These are phyloP conservation scores for Colletotrichum tamarilloi DNA, from an alignment of 2,329 filamentous ascomycete genomes.

Conservation along the genomic window DNA sequence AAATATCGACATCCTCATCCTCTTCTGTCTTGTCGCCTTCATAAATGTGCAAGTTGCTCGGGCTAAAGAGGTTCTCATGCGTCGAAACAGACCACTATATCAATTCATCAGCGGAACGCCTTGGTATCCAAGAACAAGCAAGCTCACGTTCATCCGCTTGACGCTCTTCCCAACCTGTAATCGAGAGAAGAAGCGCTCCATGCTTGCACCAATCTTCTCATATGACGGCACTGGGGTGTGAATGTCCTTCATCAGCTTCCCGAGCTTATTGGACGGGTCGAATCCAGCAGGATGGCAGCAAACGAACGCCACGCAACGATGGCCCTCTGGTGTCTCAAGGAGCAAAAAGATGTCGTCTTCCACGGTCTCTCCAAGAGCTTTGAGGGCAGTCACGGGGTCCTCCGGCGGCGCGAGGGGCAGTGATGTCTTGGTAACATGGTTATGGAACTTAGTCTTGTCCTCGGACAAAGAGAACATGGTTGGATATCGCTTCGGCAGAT, in stretches of 20 bases:
- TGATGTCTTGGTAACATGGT: slow-evolving; percentile 49
- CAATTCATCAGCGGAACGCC: neutral
- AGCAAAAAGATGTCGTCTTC: slow-evolving; percentile 68
- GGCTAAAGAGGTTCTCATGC: slow-evolving; percentile 52
- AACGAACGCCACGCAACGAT: slow-evolving; percentile 59
- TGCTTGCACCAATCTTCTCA: slow-evolving; percentile 64
- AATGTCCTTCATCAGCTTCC: slow-evolving; percentile 58
- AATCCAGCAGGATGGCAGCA: slow-evolving; percentile 66
- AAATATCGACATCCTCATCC: slow-evolving; percentile 51
- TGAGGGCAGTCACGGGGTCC: slow-evolving; percentile 49
- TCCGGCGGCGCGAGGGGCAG: slow-evolving; percentile 44
- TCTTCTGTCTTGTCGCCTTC: slow-evolving; percentile 46
- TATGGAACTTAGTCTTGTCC: slow-evolving; percentile 48
- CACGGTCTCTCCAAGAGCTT: slow-evolving; percentile 59
- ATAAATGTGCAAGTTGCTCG: slow-evolving; percentile 50
- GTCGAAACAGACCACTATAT: slow-evolving; percentile 62
- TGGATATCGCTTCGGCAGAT: slow-evolving; percentile 62
- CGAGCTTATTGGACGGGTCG: slow-evolving; percentile 61
- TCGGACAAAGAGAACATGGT: slow-evolving; percentile 55
- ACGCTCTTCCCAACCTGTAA: slow-evolving; percentile 60
- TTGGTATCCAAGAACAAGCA: neutral
- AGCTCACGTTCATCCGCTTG: slow-evolving; percentile 62
- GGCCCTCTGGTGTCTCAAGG: slow-evolving; percentile 52
- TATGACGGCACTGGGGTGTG: slow-evolving; percentile 65
- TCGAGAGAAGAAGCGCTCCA: slow-evolving; percentile 64